Conservation (phyloP, 2,329 filamentous ascomycete species). For the Talaromyces sp. region DNA sequence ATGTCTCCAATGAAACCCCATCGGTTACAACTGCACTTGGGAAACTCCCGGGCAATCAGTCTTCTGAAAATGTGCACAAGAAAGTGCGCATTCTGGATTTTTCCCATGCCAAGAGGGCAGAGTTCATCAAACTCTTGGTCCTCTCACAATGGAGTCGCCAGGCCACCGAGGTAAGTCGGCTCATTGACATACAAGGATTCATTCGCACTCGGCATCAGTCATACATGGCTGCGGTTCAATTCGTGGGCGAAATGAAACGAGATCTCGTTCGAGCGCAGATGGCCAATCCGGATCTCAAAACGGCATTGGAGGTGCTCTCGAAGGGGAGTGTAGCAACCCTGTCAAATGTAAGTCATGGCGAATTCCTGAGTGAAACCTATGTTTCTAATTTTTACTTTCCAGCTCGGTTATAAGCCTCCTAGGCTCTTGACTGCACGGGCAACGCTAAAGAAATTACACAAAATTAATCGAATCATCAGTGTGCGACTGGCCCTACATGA, state of each 20-base stretch:
- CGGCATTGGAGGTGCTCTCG: constrained; percentile 80
- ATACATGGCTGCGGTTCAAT: constrained; percentile 64
- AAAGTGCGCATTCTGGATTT: constrained; percentile 76
- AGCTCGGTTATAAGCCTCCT: constrained; percentile 77
- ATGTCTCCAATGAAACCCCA: constrained; percentile 51
- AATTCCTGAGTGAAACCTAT: background rate
- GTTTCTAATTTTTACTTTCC: constrained; percentile 12
- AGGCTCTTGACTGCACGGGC: constrained; percentile 71
- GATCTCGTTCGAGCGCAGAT: constrained; percentile 73
- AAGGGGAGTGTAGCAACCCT: constrained; percentile 77
- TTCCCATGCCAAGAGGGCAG: constrained; percentile 75
- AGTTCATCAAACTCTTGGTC: constrained; percentile 91
- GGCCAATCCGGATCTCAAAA: constrained; percentile 87
- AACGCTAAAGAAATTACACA: constrained; percentile 72
- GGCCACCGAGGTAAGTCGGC: constrained; percentile 75
- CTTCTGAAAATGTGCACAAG: constrained; percentile 69
- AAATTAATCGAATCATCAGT: constrained; percentile 81
- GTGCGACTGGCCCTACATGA: constrained; percentile 85
- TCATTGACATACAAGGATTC: constrained; percentile 84
- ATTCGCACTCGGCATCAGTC: constrained; percentile 64
- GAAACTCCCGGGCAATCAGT: constrained; percentile 39
- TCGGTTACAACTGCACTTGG: constrained; percentile 27
- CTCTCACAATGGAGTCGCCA: constrained; percentile 88
- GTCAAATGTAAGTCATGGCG: constrained; percentile 65
- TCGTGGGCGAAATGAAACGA: constrained; percentile 72